Conservation (phyloP, 2,329 filamentous ascomycete genomes). For the Aspergillus pseudonomiae region DNA sequence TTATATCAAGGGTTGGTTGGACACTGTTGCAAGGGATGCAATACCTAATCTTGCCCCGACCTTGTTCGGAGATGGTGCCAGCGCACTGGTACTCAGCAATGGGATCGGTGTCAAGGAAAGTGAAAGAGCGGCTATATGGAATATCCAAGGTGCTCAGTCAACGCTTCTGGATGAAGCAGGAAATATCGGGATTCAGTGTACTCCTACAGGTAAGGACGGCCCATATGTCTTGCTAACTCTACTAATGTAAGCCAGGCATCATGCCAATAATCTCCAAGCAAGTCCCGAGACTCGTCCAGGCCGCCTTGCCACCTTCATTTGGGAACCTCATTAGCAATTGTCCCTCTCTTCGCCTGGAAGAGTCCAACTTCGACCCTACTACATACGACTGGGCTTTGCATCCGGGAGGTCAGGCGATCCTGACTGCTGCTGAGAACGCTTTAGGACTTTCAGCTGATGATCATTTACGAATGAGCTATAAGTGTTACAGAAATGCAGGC, state of each 20-base stretch:
- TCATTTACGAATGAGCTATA: slow-evolving; percentile 3
- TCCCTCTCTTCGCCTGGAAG: background rate
- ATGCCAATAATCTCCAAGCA: slow-evolving; percentile 1
- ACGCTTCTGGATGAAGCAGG: background rate
- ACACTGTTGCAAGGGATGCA: background rate
- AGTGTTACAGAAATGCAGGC: background rate
- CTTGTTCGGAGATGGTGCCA: background rate
- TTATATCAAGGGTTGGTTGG: background rate
- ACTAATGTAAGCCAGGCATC: background rate
- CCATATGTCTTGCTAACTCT: too few species aligned
- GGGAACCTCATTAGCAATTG: background rate
- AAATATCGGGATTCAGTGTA: background rate
- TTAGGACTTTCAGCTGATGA: background rate
- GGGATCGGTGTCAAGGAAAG: background rate
- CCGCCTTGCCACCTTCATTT: background rate
- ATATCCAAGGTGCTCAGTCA: background rate
- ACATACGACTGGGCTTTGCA: slow-evolving; percentile 10
- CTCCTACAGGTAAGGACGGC: background rate
- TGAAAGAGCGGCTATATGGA: background rate
- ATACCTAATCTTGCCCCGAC: background rate
- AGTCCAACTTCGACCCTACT: background rate
- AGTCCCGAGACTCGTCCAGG: background rate
- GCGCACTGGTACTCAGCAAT: background rate
- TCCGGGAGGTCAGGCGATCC: slow-evolving; percentile 4
- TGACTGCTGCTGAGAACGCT: background rate